Percentiles rank a stretch among this genome's conserved stretches.
Conservation (phyloP, 164 flowering plant species). For the Vitis vinifera region DNA sequence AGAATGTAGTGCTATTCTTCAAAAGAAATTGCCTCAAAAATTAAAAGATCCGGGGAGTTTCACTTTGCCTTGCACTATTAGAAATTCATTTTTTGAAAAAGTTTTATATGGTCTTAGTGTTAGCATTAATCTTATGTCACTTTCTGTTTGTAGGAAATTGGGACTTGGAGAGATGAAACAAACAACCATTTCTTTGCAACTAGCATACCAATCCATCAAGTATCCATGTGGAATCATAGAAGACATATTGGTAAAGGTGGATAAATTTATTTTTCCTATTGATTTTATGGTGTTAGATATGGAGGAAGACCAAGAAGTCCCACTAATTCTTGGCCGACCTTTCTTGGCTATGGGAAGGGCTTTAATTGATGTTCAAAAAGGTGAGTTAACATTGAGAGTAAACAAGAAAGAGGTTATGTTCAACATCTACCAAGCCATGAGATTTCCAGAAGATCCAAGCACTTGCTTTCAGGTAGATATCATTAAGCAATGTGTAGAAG, state of each 20-base stretch:
- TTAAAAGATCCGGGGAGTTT: constrained; percentile 5
- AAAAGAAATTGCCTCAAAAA: constrained; percentile 2
- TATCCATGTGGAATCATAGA: not conserved
- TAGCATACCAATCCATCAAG: not conserved
- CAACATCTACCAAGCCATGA: not conserved
- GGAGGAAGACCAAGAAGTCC: no score
- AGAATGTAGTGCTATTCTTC: not conserved
- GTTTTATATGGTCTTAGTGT: not conserved
- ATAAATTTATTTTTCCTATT: not conserved
- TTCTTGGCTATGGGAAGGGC: not conserved
- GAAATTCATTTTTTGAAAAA: not conserved
- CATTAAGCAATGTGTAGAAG: no score
- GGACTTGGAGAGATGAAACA: not conserved
- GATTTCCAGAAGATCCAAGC: not conserved
- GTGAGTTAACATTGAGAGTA: not conserved
- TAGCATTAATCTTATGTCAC: not conserved
- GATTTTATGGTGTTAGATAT: no score
- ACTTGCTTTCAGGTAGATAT: not conserved
- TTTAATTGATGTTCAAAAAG: not conserved
- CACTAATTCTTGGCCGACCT: not conserved
- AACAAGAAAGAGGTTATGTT: not conserved
- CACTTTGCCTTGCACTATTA: not conserved
- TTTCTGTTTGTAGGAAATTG: not conserved
- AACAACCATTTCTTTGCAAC: not conserved
- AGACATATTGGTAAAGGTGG: not conserved